Evolutionary conservation across 768 basidiomycete species (phyloP).

Genomic region (Russula lepida): DNA sequence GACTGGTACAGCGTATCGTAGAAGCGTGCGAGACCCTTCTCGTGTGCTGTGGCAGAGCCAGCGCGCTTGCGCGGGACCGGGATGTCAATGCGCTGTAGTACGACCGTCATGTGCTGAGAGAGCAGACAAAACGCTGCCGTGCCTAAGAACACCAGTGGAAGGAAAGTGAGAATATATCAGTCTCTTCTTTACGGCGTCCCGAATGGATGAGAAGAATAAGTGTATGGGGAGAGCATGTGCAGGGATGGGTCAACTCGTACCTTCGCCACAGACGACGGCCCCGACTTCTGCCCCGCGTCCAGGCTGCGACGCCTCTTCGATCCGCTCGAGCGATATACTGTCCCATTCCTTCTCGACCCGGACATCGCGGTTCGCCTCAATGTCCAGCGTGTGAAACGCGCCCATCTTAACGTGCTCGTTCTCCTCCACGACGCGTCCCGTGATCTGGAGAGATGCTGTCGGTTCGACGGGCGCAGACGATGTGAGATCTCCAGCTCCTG

Average conservation of each 20-base stretch:
- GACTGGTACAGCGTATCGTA: constrained; percentile 79
- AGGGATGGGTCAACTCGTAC: constrained; percentile 18
- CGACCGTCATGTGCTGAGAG: constrained; percentile 94
- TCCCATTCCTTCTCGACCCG: constrained; percentile 96
- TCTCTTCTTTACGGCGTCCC: background rate
- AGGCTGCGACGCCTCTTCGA: constrained; percentile 85
- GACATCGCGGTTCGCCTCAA: constrained; percentile 86
- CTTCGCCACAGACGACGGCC: constrained; percentile 94
- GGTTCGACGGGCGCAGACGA: constrained; percentile 24
- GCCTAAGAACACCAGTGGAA: constrained; percentile 31
- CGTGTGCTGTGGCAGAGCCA: constrained; percentile 77
- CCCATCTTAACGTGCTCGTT: constrained; percentile 87
- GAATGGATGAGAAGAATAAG: no score
- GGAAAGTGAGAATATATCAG: background rate
- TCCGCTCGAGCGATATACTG: constrained; percentile 69
- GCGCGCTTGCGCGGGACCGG: constrained; percentile 85
- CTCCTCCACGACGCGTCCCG: constrained; percentile 79
- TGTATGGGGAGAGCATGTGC: background rate
- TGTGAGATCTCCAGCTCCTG: constrained; percentile 31
- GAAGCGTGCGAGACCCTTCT: constrained; percentile 83
- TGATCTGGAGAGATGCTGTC: constrained; percentile 68
- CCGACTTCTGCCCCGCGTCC: constrained; percentile 95
- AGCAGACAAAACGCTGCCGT: constrained; percentile 89
- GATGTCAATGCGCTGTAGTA: constrained; percentile 83
- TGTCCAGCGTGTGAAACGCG: constrained; percentile 88